These are phyloP conservation scores for Colletotrichum sp. DNA, from an alignment of 2,329 filamentous ascomycete species.

Conservation along the genomic window DNA sequence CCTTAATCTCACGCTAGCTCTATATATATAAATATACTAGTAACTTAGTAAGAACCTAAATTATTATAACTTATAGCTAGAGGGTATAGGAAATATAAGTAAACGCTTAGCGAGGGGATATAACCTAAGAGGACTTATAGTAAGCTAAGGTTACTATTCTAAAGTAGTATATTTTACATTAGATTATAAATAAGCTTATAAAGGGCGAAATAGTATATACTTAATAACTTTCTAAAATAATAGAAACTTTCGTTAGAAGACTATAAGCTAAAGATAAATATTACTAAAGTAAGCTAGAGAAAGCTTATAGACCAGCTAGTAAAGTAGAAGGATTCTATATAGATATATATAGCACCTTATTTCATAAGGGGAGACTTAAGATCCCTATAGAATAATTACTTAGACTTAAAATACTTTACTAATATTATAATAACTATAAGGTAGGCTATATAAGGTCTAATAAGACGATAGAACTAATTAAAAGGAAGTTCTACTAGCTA, in stretches of 20 bases:
- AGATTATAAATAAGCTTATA: not conserved
- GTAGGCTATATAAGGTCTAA: not conserved
- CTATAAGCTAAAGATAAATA: not conserved
- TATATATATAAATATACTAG: not conserved
- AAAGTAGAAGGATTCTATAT: not conserved
- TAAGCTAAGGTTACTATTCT: not conserved
- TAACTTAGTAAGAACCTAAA: not conserved
- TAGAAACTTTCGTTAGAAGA: too few relatives aligned
- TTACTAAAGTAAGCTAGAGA: not conserved
- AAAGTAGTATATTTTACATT: conserved; percentile 21
- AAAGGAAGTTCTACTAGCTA: not conserved
- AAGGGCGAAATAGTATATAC: not conserved
- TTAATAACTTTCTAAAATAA: not conserved
- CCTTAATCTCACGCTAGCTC: not conserved
- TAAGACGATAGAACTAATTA: not conserved
- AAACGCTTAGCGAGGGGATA: rapidly evolving
- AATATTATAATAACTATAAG: not conserved
- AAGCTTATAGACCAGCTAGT: not conserved
- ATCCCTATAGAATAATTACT: too few relatives aligned
- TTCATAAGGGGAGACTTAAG: not conserved
- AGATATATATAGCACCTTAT: too few relatives aligned
- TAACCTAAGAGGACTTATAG: not conserved
- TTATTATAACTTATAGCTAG: not conserved
- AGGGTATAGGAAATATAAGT: not conserved
- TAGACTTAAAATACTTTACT: not conserved